Evolutionary conservation across 176 grass and related monocot genomes (phyloP).

Genomic region (Areca catechu): DNA sequence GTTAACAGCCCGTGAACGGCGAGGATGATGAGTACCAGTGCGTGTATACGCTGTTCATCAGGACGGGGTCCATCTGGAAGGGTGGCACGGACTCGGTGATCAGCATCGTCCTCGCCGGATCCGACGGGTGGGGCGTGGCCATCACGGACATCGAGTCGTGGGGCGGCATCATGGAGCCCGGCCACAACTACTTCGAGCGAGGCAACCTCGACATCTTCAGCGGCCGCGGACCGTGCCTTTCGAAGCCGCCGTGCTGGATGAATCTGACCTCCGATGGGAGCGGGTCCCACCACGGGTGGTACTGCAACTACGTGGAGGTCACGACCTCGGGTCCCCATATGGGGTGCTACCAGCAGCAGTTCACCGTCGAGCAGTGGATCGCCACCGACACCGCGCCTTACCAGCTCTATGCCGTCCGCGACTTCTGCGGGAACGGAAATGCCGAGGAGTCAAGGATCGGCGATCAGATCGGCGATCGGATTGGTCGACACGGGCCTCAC

Average conservation of each 20-base stretch:
- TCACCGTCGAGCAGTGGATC: constrained; percentile 92
- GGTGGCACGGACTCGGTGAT: constrained; percentile 73
- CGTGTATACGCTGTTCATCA: constrained; percentile 89
- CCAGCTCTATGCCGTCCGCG: constrained; percentile 41
- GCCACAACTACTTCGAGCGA: constrained; percentile 85
- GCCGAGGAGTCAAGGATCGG: constrained; percentile 4
- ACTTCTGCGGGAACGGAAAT: constrained; percentile 28
- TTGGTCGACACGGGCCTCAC: not conserved
- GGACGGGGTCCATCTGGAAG: constrained; percentile 78
- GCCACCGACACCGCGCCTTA: constrained; percentile 56
- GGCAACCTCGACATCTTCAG: constrained; percentile 98
- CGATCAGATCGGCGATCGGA: not conserved
- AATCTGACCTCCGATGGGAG: constrained; percentile 55
- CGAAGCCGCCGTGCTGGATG: constrained; percentile 41
- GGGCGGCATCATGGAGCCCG: constrained; percentile 58
- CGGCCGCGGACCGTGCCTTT: constrained; percentile 80
- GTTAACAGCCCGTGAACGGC: constrained; percentile 9
- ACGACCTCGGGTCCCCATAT: constrained; percentile 58
- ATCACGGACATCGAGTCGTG: constrained; percentile 60
- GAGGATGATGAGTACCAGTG: constrained; percentile 28
- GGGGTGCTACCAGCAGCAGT: constrained; percentile 57
- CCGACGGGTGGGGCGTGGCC: constrained; percentile 36
- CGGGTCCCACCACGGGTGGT: constrained; percentile 79
- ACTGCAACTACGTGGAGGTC: constrained; percentile 93
- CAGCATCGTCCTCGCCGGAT: constrained; percentile 38